Evolutionary conservation across 345 rosid species (phyloP), one percentile per base, ranked within the genome.

Genomic region (Boechera divaricarpa): DNA sequence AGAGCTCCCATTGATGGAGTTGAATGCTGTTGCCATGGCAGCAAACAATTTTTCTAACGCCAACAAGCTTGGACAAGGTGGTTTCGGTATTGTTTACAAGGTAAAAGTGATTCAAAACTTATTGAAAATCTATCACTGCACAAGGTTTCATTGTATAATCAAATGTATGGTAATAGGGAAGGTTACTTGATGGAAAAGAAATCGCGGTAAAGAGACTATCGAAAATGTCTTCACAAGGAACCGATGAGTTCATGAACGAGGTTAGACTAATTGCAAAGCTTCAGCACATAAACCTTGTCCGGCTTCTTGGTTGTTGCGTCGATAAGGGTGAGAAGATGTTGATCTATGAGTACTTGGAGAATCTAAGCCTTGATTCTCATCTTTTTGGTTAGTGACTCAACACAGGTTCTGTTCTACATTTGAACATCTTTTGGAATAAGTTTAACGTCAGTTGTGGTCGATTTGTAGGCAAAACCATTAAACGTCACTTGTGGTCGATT

Each of bases 41-140:
- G 55, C 73, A 13, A 2, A 69, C n/a, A 55, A 55, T 28, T 54
- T 69, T 15, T 54, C 63, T 0, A 2, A 9, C 18, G 2, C 33
- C 15, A 68, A 68, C 26, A 68, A 69, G 63, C 48, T 55, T 28
- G 73, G 73, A 0, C n/a, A 32, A 5, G 90, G 79, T 10, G 96
- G 94, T n/a, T 92, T 89, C 44, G 96, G 97, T 7, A n/a, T 61
- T 4, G 96, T 92, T 87, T 67, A 92, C 83, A 85, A 81, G 93
- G 94, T 92, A 84, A n/a, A 13, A 21, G 11, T 12, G 11, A 15
- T 11, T 35, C 24, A 32, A 10, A 61, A 48, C 57, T 3, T 53
- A 26, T 24, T 26, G 6, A 26, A 21, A 4, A 53, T 21, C 2
- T 53, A 53, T 53, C 13, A 24, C 0, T 52, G 31, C 11, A 21